Percentiles rank a stretch among this genome's conserved stretches.
These are phyloP conservation scores for Fusarium cyanostomum DNA, from an alignment of 2,329 filamentous ascomycete genomes.

Conservation along the genomic window DNA sequence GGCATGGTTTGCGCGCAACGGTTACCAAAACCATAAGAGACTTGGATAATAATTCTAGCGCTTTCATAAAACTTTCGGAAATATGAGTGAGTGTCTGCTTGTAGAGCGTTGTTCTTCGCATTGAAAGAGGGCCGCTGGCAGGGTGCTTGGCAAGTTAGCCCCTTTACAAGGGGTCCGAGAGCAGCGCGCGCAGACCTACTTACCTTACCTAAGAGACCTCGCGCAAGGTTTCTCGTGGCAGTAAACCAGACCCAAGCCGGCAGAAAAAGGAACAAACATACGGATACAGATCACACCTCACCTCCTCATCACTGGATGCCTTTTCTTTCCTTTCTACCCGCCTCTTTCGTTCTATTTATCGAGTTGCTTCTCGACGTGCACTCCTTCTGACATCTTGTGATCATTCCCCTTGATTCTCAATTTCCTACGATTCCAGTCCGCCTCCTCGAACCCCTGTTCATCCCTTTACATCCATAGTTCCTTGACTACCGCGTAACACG, in stretches of 20 bases:
- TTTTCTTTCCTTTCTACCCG: constrained; percentile 36
- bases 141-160: constrained; percentile 28
- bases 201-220: constrained; percentile 28
- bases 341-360: constrained; percentile 30
- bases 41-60: constrained; percentile 1
- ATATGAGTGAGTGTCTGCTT: no score
- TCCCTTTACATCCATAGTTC: constrained; percentile 40
- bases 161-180: constrained; percentile 32
- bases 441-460: constrained; percentile 20
- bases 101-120: neutral
- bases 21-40: neutral
- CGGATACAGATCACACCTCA: constrained; percentile 6
- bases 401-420: constrained; percentile 17
- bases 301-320: constrained; percentile 27
- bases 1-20: constrained; percentile 12
- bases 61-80: constrained; percentile 6
- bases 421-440: constrained; percentile 22
- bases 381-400: constrained; percentile 23
- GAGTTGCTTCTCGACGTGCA: constrained; percentile 13
- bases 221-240: constrained; percentile 27
- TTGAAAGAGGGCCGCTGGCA: constrained; percentile 26
- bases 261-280: constrained; percentile 38
- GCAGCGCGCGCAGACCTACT: constrained; percentile 14
- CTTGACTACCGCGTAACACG: constrained; percentile 39
- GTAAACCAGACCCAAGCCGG: constrained; percentile 27